Percentiles rank a stretch among this genome's conserved stretches.
These are phyloP conservation scores for Backusella macrospora DNA, from an alignment of 192 early-diverging fungal species.

Conservation along the genomic window DNA sequence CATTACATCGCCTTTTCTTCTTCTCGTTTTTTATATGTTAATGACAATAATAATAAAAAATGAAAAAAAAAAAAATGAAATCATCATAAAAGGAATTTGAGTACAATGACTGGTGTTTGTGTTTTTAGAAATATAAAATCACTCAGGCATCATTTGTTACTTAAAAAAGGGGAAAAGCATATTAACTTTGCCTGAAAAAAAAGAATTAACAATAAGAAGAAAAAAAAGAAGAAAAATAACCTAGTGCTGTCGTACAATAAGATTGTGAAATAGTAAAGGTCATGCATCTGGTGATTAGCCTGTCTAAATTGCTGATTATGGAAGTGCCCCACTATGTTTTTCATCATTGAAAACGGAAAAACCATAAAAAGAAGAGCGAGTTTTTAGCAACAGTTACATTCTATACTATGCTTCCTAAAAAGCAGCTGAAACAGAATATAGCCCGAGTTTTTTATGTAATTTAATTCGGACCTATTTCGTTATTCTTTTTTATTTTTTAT, in stretches of 20 bases:
- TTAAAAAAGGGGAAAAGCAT: neutral
- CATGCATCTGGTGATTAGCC: conserved; percentile 21
- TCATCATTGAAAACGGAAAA: neutral
- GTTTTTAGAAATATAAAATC: neutral
- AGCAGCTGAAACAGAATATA: conserved; percentile 6
- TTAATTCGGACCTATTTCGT: conserved; percentile 14
- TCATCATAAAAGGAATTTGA: no score
- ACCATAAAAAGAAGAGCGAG: neutral
- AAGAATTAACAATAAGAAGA: neutral
- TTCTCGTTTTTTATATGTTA: neutral
- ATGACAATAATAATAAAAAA: neutral
- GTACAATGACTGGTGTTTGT: neutral
- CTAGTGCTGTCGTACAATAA: neutral
- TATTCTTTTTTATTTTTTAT: neutral
- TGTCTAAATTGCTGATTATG: neutral
- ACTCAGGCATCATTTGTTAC: neutral
- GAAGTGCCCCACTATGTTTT: conserved; percentile 4
- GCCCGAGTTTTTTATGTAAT: neutral
- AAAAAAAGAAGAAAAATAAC: neutral
- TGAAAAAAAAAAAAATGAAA: neutral
- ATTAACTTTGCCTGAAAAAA: neutral
- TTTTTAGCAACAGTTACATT: neutral
- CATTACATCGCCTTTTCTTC: no score
- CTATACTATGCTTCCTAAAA: neutral
- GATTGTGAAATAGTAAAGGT: neutral